phyloP scores from a whole-genome alignment of 1,139 yeast species.

The Pichia sp. region DNA sequence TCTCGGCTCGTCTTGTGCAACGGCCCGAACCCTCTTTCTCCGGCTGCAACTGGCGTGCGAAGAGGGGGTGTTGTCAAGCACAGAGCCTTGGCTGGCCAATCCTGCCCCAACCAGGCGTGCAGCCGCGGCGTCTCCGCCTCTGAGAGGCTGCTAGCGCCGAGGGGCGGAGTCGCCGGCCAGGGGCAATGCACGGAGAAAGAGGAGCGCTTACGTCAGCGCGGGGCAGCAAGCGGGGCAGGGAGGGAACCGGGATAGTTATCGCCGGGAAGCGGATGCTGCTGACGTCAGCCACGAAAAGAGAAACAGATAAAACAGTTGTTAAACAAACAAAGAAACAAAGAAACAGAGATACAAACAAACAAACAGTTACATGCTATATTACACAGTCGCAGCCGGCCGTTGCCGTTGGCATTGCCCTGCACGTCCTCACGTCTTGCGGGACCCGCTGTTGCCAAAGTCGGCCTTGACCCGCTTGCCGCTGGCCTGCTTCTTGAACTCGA shows the following conservation, averaged over 20 bases:
- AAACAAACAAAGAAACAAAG: neutral
- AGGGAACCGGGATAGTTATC: neutral
- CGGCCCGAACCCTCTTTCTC: neutral
- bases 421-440: constrained; percentile 41
- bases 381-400: neutral
- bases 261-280: neutral
- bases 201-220: neutral
- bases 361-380: neutral
- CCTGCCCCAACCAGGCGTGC: neutral
- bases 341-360: neutral
- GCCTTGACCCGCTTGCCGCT: constrained; percentile 47
- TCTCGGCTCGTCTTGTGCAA: neutral
- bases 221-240: neutral
- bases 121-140: neutral
- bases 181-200: neutral
- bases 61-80: neutral
- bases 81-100: neutral
- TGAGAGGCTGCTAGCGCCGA: neutral
- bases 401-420: neutral
- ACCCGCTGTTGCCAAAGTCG: constrained; percentile 41
- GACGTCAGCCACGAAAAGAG: neutral
- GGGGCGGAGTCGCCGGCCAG: neutral
- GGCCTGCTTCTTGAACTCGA: constrained; percentile 58
- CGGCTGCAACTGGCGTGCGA: neutral
- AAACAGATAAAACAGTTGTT: neutral